phyloP scores from a whole-genome alignment of 148 eudicot species.

The Silene latifolia region DNA sequence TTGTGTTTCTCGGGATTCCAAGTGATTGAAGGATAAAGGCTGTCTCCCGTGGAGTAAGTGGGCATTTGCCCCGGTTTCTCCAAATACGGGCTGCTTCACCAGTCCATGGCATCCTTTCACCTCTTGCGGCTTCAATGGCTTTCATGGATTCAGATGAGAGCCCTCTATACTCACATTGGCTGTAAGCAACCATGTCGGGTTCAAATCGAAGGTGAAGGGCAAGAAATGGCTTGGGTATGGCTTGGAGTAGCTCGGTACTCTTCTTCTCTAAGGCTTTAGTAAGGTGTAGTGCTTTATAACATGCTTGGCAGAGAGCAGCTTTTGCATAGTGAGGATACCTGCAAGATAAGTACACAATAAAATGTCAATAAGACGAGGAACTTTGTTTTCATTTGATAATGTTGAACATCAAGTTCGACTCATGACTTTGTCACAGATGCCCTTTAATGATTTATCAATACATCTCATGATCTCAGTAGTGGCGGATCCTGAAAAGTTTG shows the following conservation, averaged over 20 bases:
- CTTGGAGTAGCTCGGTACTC: slow-evolving; percentile 58
- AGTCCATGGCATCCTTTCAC: slow-evolving; percentile 82
- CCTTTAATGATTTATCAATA: background rate
- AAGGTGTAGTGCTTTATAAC: slow-evolving; percentile 76
- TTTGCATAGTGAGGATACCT: slow-evolving; percentile 87
- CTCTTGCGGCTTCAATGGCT: slow-evolving; percentile 74
- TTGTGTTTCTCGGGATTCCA: slow-evolving; percentile 65
- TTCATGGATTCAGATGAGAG: slow-evolving; percentile 57
- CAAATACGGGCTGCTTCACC: slow-evolving; percentile 80
- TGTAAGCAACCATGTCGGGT: slow-evolving; percentile 98
- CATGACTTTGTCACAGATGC: too few species aligned
- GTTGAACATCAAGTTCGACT: background rate
- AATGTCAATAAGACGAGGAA: background rate
- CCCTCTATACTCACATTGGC: slow-evolving; percentile 72
- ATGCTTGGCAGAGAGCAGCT: slow-evolving; percentile 84
- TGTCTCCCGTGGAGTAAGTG: slow-evolving; percentile 90
- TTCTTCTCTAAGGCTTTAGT: slow-evolving; percentile 58
- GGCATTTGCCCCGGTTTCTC: slow-evolving; percentile 95
- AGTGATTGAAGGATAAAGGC: slow-evolving; percentile 73
- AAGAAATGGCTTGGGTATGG: slow-evolving; percentile 94
- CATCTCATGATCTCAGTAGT: background rate
- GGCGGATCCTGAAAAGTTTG: background rate
- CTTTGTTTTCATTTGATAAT: background rate
- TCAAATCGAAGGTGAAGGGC: slow-evolving; percentile 95
- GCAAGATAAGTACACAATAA: slow-evolving; percentile 15